Evolutionary conservation across 2,329 filamentous ascomycete genomes (phyloP).

Genomic region (Arthrobotrys megalospora): DNA sequence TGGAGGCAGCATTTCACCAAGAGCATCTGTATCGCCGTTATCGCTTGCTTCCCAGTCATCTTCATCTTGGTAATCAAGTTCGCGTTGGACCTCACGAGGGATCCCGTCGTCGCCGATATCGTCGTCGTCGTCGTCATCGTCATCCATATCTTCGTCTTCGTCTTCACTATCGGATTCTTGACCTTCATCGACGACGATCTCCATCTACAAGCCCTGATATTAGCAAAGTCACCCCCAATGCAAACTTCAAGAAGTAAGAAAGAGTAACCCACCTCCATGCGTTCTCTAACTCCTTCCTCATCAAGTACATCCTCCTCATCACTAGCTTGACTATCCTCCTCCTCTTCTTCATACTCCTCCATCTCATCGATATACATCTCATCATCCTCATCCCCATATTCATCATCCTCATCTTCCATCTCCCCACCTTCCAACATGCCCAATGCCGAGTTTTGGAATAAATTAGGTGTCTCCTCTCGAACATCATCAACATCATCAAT

Average conservation of each 20-base stretch:
- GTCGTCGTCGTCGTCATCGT: conserved; percentile 75
- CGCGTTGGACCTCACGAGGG: conserved; percentile 44
- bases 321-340: conserved; percentile 87
- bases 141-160: conserved; percentile 74
- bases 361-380: conserved; percentile 91
- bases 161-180: conserved; percentile 77
- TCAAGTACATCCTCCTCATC: conserved; percentile 81
- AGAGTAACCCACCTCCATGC: conserved; percentile 64
- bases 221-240: conserved; percentile 12
- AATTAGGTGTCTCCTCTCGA: conserved; percentile 93
- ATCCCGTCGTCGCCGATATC: conserved; percentile 66
- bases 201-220: conserved; percentile 69
- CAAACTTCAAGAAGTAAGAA: background rate
- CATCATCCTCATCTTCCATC: conserved; percentile 83
- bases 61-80: conserved; percentile 68
- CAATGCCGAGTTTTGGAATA: conserved; percentile 95
- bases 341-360: conserved; percentile 83
- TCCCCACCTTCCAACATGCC: conserved; percentile 92
- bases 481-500: conserved; percentile 74
- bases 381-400: conserved; percentile 78
- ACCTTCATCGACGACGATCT: conserved; percentile 84
- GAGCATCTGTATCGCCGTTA: conserved; percentile 69
- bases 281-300: conserved; percentile 56
- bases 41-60: conserved; percentile 73
- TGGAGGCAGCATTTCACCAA: conserved; percentile 72